These are phyloP conservation scores for Eremochloa ophiuroides DNA, from an alignment of 176 grass and related monocot species.

Conservation along the genomic window DNA sequence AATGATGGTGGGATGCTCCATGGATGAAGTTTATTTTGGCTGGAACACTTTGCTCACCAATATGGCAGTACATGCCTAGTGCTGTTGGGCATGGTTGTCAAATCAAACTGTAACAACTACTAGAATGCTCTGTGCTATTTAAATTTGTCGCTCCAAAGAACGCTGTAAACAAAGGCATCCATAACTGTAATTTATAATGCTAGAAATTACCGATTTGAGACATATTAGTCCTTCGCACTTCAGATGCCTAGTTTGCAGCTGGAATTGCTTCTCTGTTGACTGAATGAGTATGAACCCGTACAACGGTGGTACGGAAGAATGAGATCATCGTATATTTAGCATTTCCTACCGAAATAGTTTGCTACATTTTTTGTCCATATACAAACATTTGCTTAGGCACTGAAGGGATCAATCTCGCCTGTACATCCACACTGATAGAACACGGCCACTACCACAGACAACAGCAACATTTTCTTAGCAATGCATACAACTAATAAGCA, in stretches of 20 bases:
- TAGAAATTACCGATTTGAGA: no score
- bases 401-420: neutral
- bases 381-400: neutral
- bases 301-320: no score
- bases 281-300: no score
- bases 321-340: neutral
- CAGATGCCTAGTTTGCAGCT: no score
- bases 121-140: neutral
- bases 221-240: no score
- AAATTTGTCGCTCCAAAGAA: neutral
- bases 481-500: neutral
- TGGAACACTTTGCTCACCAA: neutral
- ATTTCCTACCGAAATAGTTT: neutral
- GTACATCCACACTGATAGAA: neutral
- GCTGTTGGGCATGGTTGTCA: neutral
- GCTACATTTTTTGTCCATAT: neutral
- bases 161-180: no score
- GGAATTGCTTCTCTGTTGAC: no score
- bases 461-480: neutral
- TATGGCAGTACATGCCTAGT: neutral
- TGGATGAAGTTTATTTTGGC: neutral
- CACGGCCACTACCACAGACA: neutral
- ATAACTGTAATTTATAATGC: no score
- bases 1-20: neutral
- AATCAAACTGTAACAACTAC: neutral